Evolutionary conservation across 23 red algal genomes (phyloP).

Genomic region (Chondrus crispus): DNA sequence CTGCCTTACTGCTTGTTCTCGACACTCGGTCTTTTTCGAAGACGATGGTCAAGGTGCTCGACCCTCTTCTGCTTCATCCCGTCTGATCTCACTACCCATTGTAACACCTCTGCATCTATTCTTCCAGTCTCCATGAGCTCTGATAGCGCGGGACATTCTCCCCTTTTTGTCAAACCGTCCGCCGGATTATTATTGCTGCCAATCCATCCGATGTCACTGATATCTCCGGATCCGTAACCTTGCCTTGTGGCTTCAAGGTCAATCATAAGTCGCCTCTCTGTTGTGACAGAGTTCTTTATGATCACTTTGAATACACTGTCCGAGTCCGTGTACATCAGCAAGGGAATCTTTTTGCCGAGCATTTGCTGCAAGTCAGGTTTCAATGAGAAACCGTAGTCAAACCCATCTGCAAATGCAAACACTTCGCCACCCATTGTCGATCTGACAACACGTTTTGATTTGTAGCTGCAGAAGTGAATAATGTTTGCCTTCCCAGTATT

Average conservation of each 20-base stretch:
- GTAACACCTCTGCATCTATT: no score
- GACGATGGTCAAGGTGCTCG: no score
- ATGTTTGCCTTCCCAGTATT: neutral
- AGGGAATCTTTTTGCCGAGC: neutral
- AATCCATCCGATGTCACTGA: neutral
- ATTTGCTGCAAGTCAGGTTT: neutral
- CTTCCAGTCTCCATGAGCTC: neutral
- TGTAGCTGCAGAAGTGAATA: neutral
- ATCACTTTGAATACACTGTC: neutral
- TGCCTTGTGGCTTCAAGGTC: neutral
- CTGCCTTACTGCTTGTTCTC: no score
- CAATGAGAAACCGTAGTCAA: neutral
- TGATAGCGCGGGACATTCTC: neutral
- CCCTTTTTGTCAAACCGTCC: neutral
- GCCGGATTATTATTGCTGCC: neutral
- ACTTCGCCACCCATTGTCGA: neutral
- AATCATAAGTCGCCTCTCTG: conserved; percentile 8
- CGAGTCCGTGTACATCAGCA: conserved; percentile 1
- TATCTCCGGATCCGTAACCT: neutral
- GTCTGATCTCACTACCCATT: no score
- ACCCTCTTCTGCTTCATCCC: no score
- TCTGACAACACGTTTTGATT: neutral
- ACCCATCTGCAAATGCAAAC: neutral
- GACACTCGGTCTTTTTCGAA: no score
- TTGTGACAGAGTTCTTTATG: neutral